Conservation (phyloP, 208 protist species). For the Crithidia mellificae region DNA sequence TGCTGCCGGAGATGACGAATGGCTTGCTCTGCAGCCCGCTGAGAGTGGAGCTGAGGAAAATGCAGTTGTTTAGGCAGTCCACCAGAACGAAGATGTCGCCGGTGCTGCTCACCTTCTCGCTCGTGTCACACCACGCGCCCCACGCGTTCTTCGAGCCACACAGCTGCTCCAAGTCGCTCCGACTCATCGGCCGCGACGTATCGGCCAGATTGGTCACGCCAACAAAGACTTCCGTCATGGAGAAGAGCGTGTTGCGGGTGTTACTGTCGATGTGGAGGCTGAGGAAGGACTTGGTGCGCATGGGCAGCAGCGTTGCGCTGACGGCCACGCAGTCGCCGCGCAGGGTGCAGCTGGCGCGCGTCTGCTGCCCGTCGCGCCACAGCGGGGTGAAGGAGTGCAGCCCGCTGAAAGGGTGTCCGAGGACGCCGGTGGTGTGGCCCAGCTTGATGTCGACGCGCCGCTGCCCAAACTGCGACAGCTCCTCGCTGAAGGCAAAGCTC, state of each 20-base stretch:
- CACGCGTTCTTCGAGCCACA: constrained; percentile 65
- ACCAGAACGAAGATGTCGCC: constrained; percentile 66
- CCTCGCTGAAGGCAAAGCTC: constrained; percentile 64
- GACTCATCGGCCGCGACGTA: constrained; percentile 40
- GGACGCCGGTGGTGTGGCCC: constrained; percentile 66
- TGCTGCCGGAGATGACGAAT: constrained; percentile 63
- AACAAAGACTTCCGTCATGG: constrained; percentile 65
- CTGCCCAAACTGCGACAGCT: constrained; percentile 45
- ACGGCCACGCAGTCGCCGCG: constrained; percentile 59
- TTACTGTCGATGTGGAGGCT: constrained; percentile 42
- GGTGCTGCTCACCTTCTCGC: constrained; percentile 46
- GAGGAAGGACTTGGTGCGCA: constrained; percentile 59
- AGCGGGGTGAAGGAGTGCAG: constrained; percentile 70
- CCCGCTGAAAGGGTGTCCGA: constrained; percentile 77
- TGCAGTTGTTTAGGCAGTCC: constrained; percentile 53
- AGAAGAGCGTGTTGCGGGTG: constrained; percentile 33
- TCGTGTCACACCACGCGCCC: constrained; percentile 82
- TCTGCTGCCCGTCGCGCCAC: constrained; percentile 62
- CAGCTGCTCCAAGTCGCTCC: constrained; percentile 63
- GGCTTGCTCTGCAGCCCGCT: constrained; percentile 62
- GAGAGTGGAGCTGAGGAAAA: constrained; percentile 73
- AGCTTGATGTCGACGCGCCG: constrained; percentile 67
- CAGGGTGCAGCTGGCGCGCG: constrained; percentile 34
- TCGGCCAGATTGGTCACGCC: constrained; percentile 70
- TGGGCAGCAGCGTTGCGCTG: constrained; percentile 66